Evolutionary conservation across 768 basidiomycete genomes (phyloP).

Genomic region (Tylopilus vinaceipallidus): DNA sequence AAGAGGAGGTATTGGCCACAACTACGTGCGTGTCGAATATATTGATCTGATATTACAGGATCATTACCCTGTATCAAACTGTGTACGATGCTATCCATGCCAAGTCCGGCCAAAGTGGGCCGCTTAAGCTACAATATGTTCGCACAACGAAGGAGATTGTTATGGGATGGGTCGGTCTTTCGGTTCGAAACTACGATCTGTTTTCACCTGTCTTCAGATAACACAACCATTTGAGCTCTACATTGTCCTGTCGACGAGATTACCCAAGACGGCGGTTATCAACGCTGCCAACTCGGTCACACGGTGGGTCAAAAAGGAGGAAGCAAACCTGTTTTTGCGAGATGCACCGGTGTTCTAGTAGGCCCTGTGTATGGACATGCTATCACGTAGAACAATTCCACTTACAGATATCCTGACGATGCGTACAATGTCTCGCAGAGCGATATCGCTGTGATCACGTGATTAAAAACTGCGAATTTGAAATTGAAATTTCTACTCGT

Average conservation of each 20-base stretch:
- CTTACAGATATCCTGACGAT: no score
- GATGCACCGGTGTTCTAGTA: conserved; percentile 86
- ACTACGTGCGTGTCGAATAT: neutral
- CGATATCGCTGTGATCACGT: no score
- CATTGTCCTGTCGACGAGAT: conserved; percentile 70
- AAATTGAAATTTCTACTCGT: conserved; percentile 6
- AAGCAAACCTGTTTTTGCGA: conserved; percentile 73
- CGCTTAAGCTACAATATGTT: conserved; percentile 85
- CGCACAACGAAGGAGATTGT: conserved; percentile 84
- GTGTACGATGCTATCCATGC: conserved; percentile 89
- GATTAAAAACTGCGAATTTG: conserved; percentile 9
- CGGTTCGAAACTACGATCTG: neutral
- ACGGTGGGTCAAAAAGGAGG: conserved; percentile 90
- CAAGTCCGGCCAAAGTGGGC: conserved; percentile 76
- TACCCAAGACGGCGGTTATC: conserved; percentile 87
- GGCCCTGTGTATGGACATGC: neutral
- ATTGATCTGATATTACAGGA: conserved; percentile 39
- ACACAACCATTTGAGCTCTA: conserved; percentile 95
- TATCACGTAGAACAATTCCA: neutral
- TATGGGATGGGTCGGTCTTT: conserved; percentile 83
- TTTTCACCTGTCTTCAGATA: conserved; percentile 49
- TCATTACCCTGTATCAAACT: conserved; percentile 84
- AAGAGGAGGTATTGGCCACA: conserved; percentile 51
- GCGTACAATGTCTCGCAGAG: no score
- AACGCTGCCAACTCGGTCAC: conserved; percentile 87